phyloP scores from a whole-genome alignment of 2,329 filamentous ascomycete species.

The Paramyrothecium roridum region DNA sequence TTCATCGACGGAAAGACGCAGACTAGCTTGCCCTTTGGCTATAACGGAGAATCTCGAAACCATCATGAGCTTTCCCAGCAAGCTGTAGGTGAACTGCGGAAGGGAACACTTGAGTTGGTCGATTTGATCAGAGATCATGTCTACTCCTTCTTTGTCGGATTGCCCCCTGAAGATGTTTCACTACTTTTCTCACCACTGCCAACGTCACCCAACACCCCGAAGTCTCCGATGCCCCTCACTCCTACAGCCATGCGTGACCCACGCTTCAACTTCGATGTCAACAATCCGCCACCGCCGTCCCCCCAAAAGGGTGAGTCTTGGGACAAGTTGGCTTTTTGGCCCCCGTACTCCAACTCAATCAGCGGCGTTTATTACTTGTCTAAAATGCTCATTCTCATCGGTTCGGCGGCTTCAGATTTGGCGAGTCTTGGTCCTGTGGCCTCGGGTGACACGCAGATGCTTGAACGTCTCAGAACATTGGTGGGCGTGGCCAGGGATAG shows the following conservation, averaged over 20 bases:
- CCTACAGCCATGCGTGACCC: slow-evolving; percentile 63
- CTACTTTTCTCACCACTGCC: slow-evolving; percentile 79
- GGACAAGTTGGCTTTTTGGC: slow-evolving; percentile 97
- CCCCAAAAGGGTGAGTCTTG: slow-evolving; percentile 79
- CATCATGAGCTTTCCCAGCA: slow-evolving; percentile 78
- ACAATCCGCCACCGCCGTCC: slow-evolving; percentile 72
- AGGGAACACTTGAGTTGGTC: slow-evolving; percentile 78
- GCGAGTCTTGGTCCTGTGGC: slow-evolving; percentile 68
- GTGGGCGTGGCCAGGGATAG: slow-evolving; percentile 80
- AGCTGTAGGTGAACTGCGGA: slow-evolving; percentile 68
- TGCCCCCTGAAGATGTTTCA: slow-evolving; percentile 88
- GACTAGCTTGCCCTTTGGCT: slow-evolving; percentile 72
- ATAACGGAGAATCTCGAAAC: slow-evolving; percentile 74
- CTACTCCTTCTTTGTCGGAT: slow-evolving; percentile 78
- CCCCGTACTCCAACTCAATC: slow-evolving; percentile 85
- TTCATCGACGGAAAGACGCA: slow-evolving; percentile 89
- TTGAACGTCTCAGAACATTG: slow-evolving; percentile 72
- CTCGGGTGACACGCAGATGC: slow-evolving; percentile 48
- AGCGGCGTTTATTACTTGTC: slow-evolving; percentile 89
- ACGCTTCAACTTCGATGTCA: slow-evolving; percentile 76
- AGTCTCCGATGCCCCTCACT: slow-evolving; percentile 35
- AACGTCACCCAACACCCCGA: slow-evolving; percentile 58
- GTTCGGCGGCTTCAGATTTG: slow-evolving; percentile 85
- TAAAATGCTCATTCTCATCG: slow-evolving; percentile 76
- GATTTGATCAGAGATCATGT: slow-evolving; percentile 78